These are phyloP conservation scores for Gracilaria gracilis DNA, from an alignment of 23 red algal genomes.

Conservation along the genomic window DNA sequence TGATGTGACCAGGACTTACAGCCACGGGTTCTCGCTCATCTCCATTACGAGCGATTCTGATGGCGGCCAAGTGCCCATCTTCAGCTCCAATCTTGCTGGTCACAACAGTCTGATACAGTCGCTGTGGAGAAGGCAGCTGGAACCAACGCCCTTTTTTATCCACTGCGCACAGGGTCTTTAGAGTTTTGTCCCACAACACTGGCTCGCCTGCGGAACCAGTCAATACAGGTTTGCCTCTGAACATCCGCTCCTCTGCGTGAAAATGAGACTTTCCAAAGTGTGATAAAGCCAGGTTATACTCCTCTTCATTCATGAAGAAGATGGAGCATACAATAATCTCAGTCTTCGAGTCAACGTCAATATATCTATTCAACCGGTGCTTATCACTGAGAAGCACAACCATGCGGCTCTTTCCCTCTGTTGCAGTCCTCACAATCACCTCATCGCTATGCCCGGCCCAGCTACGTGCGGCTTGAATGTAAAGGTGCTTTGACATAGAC, in stretches of 20 bases:
- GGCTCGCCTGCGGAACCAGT: neutral
- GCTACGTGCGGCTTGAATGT: conserved; percentile 4
- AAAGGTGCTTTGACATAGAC: neutral
- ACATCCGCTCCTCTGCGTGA: conserved; percentile 22
- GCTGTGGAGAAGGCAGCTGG: neutral
- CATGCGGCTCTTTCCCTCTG: conserved; percentile 18
- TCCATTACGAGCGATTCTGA: neutral
- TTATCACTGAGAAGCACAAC: conserved; percentile 1
- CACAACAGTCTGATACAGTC: conserved; percentile 32
- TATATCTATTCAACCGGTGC: conserved; percentile 14
- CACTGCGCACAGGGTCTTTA: neutral
- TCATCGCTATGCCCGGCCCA: conserved; percentile 16
- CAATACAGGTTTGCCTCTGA: neutral
- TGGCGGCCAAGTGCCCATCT: conserved; percentile 13
- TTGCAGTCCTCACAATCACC: conserved; percentile 15
- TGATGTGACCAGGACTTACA: conserved; percentile 5
- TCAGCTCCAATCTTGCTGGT: conserved; percentile 6
- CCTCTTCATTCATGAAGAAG: conserved; percentile 36
- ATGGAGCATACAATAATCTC: conserved; percentile 4
- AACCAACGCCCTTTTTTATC: neutral
- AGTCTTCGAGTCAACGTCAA: conserved; percentile 18
- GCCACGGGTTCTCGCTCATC: conserved; percentile 14
- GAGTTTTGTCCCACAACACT: neutral
- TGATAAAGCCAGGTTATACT: neutral
- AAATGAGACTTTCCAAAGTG: conserved; percentile 1